Conservation (phyloP, 495 filamentous ascomycete species). For the Podospora pseudocomata region DNA sequence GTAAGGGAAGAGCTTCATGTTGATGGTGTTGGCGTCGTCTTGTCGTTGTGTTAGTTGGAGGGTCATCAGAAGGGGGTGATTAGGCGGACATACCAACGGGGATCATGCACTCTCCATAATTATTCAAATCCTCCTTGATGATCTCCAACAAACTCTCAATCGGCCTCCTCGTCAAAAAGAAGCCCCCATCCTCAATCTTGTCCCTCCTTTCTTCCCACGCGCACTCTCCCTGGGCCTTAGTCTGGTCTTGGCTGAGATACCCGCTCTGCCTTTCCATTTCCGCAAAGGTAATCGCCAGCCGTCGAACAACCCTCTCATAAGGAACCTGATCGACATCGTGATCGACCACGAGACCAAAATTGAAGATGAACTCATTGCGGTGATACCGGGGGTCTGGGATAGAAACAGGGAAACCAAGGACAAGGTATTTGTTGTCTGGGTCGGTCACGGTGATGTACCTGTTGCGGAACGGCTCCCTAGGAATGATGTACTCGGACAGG, state of each 20-base stretch:
- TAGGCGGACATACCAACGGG: slow-evolving; percentile 62
- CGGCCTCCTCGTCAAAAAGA: slow-evolving; percentile 42
- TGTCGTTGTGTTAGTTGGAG: not conserved
- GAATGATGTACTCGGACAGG: slow-evolving; percentile 86
- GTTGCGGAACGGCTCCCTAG: slow-evolving; percentile 85
- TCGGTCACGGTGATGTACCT: slow-evolving; percentile 75
- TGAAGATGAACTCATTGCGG: slow-evolving; percentile 97
- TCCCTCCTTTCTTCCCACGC: not conserved
- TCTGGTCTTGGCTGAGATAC: slow-evolving; percentile 57
- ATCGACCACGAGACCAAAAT: slow-evolving; percentile 81
- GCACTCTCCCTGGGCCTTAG: slow-evolving; percentile 9
- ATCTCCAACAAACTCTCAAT: slow-evolving; percentile 84
- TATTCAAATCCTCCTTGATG: slow-evolving; percentile 91
- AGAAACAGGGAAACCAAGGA: slow-evolving; percentile 86
- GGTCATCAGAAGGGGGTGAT: not conserved
- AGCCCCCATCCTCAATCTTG: not conserved
- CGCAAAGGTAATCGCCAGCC: slow-evolving; percentile 79
- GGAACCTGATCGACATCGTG: slow-evolving; percentile 59
- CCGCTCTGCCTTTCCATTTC: slow-evolving; percentile 82
- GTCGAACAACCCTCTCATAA: slow-evolving; percentile 79
- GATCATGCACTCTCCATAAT: slow-evolving; percentile 97
- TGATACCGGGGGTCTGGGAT: slow-evolving; percentile 71
- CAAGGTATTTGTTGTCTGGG: slow-evolving; percentile 66
- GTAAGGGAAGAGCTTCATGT: slow-evolving; percentile 90
- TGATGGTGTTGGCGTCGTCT: slow-evolving; percentile 90